Conservation (phyloP, 202 grass and related monocot species). For the Hordeum pubiflorum region DNA sequence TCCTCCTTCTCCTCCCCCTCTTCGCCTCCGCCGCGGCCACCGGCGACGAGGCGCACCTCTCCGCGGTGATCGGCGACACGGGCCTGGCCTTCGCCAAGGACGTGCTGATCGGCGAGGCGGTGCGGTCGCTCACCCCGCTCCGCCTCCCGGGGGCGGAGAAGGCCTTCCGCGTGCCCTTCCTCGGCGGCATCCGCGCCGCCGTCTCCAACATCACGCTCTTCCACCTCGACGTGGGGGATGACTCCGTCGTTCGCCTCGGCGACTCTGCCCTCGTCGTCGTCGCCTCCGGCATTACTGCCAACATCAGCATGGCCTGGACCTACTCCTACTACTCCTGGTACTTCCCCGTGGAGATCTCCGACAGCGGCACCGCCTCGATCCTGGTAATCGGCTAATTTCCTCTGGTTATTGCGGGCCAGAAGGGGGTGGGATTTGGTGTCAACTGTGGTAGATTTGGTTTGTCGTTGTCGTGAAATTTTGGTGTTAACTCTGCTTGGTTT, state of each 20-base stretch:
- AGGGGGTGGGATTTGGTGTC: neutral
- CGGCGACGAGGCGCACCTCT: slow-evolving; percentile 34
- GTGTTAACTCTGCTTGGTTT: neutral
- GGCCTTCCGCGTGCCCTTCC: slow-evolving; percentile 48
- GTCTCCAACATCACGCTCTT: slow-evolving; percentile 70
- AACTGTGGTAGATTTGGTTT: slow-evolving; percentile 16
- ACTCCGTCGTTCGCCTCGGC: slow-evolving; percentile 44
- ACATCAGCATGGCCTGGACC: slow-evolving; percentile 74
- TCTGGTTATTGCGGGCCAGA: neutral
- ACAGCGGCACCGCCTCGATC: slow-evolving; percentile 66
- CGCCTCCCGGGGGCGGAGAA: slow-evolving; percentile 67
- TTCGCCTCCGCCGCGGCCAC: neutral
- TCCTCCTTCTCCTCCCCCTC: slow-evolving; percentile 25
- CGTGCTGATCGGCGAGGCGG: slow-evolving; percentile 59
- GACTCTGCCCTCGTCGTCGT: slow-evolving; percentile 63
- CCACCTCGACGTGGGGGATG: slow-evolving; percentile 49
- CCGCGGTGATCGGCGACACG: slow-evolving; percentile 50
- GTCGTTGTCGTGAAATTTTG: neutral
- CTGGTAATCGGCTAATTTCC: slow-evolving; percentile 33
- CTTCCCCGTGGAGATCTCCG: slow-evolving; percentile 53
- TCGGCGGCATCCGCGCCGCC: slow-evolving; percentile 44
- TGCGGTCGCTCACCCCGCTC: slow-evolving; percentile 63
- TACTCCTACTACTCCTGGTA: slow-evolving; percentile 70
- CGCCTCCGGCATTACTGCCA: slow-evolving; percentile 59
- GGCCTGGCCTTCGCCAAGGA: slow-evolving; percentile 81